Conservation (phyloP, 805 yeast genomes). For the Myxozyma mucilagina region DNA sequence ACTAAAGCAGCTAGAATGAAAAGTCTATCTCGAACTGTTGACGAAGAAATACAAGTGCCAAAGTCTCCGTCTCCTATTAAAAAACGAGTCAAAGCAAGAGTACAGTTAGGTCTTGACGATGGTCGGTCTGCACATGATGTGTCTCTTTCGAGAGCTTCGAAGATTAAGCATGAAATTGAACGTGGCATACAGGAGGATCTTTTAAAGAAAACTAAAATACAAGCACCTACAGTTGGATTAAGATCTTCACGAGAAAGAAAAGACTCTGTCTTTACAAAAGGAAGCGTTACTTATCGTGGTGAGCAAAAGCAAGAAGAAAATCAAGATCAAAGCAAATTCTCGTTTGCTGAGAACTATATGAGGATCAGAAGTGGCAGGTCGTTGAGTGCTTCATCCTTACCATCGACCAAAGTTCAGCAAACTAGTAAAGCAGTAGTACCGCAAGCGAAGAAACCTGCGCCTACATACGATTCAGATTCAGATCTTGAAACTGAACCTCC, state of each 20-base stretch:
- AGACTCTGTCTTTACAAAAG: not conserved
- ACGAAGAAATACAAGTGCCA: slow-evolving; percentile 18
- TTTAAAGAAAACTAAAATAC: not conserved
- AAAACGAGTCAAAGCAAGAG: slow-evolving; percentile 28
- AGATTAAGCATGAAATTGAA: slow-evolving; percentile 6
- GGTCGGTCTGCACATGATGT: slow-evolving; percentile 32
- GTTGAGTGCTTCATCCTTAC: not conserved
- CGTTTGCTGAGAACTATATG: slow-evolving; percentile 9
- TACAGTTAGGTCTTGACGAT: slow-evolving; percentile 34
- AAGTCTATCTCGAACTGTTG: not conserved
- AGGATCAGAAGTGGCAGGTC: not conserved
- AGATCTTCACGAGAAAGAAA: not conserved
- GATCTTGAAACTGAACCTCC: slow-evolving; percentile 16
- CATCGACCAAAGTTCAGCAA: not conserved
- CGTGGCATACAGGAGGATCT: not conserved
- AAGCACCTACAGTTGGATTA: slow-evolving; percentile 2
- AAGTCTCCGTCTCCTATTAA: slow-evolving; percentile 28
- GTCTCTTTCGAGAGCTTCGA: slow-evolving; percentile 13
- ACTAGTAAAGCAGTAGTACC: not conserved
- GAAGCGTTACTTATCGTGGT: not conserved
- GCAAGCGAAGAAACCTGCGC: not conserved
- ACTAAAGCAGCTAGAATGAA: not conserved
- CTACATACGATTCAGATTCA: not conserved
- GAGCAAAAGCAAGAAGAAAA: not conserved
- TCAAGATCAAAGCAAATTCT: not conserved